Base-by-base conservation (phyloP, 805 yeast genomes). In the Schwanniomyces occidentalis region DNA sequence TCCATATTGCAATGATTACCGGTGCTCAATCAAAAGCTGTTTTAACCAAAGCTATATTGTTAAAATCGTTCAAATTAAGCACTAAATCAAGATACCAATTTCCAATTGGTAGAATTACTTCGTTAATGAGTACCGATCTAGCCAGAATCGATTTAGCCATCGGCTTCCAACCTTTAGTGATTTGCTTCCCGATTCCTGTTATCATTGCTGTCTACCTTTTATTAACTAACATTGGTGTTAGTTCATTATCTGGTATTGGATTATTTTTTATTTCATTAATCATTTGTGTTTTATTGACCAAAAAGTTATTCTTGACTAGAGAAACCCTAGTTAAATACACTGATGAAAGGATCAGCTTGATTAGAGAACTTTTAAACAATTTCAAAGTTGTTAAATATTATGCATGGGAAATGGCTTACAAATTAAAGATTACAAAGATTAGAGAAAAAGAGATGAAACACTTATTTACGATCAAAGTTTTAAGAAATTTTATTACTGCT, bases 401-500 rank as follows among this genome's bases (percentile, higher is more conserved):
- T 43, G 69, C 73, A 9, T 69, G 75, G 75, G 75, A 69, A 49
- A 20, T 54, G 34, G 70, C 75, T 13, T 69, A 69, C 50, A 58
- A 60, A 42, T 35, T 49, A 25, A 55, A 48, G 38, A 58, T 69
- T 31, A 52, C 63, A 19, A 44, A 53, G n/a, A 56, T 58, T n/a
- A 52, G 75, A 40, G 54, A 49, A 19, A 41, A 49, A 14, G 75
- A 69, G 50, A 67, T 68, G 73, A 54, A 53, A 34, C 50, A 56
- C 38, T 48, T 65, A 33, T 66, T 65, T 45, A 59, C 62, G n/a
- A 66, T 69, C 40, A 63, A 68, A 44, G 61, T 66, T 1, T 47
- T 69, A 45, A 51, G 74, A 42, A 65, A 65, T 41, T 55, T 65
- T 44, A 58, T 67, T 35, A 67, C 69, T 20, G 72, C 73, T 14